A percentile compares a stretch with the other conserved stretches of the same genome.
Evolutionary conservation across 352 stramenopile species (phyloP).

Genomic region (Phytophthora pseudosyringae): DNA sequence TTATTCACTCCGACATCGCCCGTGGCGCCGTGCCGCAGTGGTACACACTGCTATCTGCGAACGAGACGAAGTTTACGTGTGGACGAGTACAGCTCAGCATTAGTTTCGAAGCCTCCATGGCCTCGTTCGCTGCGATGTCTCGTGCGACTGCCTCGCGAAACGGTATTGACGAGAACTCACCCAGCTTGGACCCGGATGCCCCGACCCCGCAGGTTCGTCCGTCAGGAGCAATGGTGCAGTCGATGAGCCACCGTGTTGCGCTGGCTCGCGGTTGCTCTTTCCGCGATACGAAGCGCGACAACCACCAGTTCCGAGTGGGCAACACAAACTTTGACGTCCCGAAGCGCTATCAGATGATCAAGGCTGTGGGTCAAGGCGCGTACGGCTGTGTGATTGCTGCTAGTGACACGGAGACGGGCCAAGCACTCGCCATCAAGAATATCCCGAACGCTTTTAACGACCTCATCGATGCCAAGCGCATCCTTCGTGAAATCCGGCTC

Average conservation of each 20-base stretch:
- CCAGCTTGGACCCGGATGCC: slow-evolving; percentile 55
- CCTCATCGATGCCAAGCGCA: slow-evolving; percentile 88
- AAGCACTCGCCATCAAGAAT: slow-evolving; percentile 96
- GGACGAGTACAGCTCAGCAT: slow-evolving; percentile 88
- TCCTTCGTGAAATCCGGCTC: slow-evolving; percentile 87
- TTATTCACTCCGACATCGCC: slow-evolving; percentile 86
- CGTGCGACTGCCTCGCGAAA: slow-evolving; percentile 27
- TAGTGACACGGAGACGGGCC: slow-evolving; percentile 86
- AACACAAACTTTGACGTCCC: slow-evolving; percentile 90
- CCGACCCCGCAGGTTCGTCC: slow-evolving; percentile 62
- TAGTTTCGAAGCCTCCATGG: slow-evolving; percentile 70
- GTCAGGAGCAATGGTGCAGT: slow-evolving; percentile 44
- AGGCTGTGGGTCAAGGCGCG: slow-evolving; percentile 89
- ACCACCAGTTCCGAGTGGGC: slow-evolving; percentile 87
- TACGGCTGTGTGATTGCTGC: slow-evolving; percentile 93
- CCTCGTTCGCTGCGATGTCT: slow-evolving; percentile 46
- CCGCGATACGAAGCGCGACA: slow-evolving; percentile 84
- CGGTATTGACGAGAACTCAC: slow-evolving; percentile 43
- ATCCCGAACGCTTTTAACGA: slow-evolving; percentile 94
- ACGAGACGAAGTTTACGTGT: slow-evolving; percentile 86
- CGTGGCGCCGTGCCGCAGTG: slow-evolving; percentile 84
- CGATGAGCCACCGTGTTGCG: slow-evolving; percentile 62
- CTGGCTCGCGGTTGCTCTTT: slow-evolving; percentile 84
- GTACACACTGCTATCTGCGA: slow-evolving; percentile 86
- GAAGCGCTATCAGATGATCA: slow-evolving; percentile 90